Percentiles rank a stretch among this genome's conserved stretches.
These are phyloP conservation scores for Halocafeteria seosinensis DNA, from an alignment of 108 stramenopile genomes.

Conservation along the genomic window DNA sequence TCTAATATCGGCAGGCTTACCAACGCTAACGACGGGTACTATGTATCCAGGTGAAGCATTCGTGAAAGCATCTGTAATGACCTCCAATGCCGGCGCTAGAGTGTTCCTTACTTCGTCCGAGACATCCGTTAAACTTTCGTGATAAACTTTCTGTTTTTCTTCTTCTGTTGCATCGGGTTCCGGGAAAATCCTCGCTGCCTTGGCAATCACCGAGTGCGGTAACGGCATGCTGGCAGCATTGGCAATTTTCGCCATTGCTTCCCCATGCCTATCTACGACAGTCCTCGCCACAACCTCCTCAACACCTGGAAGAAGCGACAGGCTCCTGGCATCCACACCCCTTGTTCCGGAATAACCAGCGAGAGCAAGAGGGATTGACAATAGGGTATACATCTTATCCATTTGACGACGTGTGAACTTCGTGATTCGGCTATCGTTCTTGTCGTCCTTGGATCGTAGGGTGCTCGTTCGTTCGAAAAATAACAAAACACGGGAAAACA, in stretches of 20 bases:
- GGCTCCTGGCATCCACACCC: too few relatives aligned
- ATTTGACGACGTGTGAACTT: slow-evolving; percentile 55
- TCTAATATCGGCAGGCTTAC: slow-evolving; percentile 5
- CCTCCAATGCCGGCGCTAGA: slow-evolving; percentile 3
- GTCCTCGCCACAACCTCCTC: slow-evolving; percentile 51
- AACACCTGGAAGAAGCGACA: too few relatives aligned
- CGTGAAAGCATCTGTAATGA: slow-evolving; percentile 61
- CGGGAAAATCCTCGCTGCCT: too few relatives aligned
- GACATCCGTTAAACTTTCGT: slow-evolving; percentile 58
- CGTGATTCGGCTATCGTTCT: too few relatives aligned
- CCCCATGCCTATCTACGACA: slow-evolving; percentile 68
- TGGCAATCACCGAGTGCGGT: too few relatives aligned
- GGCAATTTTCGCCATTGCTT: slow-evolving; percentile 24
- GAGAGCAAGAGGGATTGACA: slow-evolving; percentile 49
- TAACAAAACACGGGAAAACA: slow-evolving; percentile 42
- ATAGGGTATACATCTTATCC: slow-evolving; percentile 67
- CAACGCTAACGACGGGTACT: slow-evolving; percentile 10
- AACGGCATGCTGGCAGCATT: too few relatives aligned
- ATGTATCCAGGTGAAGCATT: slow-evolving; percentile 80
- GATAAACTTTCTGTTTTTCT: too few relatives aligned
- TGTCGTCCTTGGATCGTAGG: slow-evolving; percentile 32
- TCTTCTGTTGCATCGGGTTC: too few relatives aligned
- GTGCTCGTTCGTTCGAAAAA: slow-evolving; percentile 57
- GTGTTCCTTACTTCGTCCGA: slow-evolving; percentile 43
- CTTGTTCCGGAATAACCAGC: too few relatives aligned